phyloP scores from a whole-genome alignment of 176 grass and related monocot genomes.

The Paspalum vaginatum region DNA sequence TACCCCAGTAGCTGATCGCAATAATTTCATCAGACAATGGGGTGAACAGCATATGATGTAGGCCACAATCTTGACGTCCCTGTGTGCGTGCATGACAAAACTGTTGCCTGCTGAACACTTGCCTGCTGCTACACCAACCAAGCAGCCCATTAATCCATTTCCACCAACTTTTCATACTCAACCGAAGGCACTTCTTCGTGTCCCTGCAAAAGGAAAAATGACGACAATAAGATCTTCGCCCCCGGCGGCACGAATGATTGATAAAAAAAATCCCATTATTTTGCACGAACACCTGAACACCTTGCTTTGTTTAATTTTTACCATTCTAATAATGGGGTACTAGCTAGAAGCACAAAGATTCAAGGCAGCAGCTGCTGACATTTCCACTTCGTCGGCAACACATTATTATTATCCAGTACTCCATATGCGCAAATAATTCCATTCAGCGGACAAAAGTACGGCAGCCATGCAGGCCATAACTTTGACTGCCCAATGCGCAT shows the following conservation, averaged over 20 bases:
- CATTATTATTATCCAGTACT: too few species aligned
- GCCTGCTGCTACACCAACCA: background rate
- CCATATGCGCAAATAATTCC: conserved; percentile 11
- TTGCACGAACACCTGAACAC: background rate
- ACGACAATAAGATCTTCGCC: too few species aligned
- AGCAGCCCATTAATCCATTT: background rate
- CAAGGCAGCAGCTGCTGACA: background rate
- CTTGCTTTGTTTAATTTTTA: background rate
- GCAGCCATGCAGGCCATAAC: conserved; percentile 21
- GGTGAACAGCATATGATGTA: conserved; percentile 8
- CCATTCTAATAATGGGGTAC: background rate
- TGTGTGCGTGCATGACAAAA: conserved; percentile 7
- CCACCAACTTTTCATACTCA: background rate
- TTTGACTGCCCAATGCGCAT: background rate
- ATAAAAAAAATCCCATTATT: background rate
- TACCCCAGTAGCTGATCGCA: background rate
- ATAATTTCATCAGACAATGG: background rate
- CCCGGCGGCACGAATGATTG: background rate
- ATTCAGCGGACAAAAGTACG: background rate
- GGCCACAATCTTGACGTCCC: background rate
- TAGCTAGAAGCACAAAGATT: background rate
- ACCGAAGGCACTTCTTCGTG: background rate
- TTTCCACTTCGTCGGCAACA: background rate
- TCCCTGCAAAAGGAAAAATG: background rate
- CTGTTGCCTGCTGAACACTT: background rate